Conservation (phyloP, 768 basidiomycete genomes). For the Polyporus arcularius region DNA sequence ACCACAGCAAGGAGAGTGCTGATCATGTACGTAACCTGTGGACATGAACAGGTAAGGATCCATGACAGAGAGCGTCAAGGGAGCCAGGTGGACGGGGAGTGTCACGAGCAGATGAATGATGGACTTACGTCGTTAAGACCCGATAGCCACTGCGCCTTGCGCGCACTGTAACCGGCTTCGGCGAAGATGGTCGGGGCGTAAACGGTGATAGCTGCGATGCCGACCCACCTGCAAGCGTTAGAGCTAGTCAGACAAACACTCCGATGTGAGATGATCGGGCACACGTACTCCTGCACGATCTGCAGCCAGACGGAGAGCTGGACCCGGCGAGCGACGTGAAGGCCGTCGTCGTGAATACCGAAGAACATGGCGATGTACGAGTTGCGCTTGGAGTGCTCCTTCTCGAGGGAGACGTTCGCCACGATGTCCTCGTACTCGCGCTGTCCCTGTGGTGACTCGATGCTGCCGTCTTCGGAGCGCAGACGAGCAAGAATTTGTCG, state of each 20-base stretch:
- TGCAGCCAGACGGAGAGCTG: conserved; percentile 48
- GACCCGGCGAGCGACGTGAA: conserved; percentile 44
- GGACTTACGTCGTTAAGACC: conserved; percentile 43
- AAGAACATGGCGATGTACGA: conserved; percentile 47
- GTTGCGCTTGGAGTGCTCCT: conserved; percentile 41
- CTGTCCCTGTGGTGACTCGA: conserved; percentile 27
- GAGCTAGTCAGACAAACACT: neutral
- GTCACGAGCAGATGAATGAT: neutral
- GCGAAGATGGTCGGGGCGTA: conserved; percentile 48
- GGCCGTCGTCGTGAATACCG: conserved; percentile 39
- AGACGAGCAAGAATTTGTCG: conserved; percentile 37
- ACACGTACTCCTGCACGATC: conserved; percentile 43
- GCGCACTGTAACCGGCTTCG: conserved; percentile 42
- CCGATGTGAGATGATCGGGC: neutral
- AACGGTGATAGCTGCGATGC: conserved; percentile 47
- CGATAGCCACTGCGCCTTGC: conserved; percentile 46
- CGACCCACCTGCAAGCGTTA: conserved; percentile 38
- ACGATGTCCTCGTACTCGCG: conserved; percentile 42
- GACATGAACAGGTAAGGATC: neutral
- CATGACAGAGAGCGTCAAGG: neutral
- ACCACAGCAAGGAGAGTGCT: conserved; percentile 42
- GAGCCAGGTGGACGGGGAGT: neutral
- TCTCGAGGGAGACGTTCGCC: conserved; percentile 41
- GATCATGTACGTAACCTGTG: conserved; percentile 45
- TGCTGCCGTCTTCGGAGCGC: conserved; percentile 30